Evolutionary conservation across 805 yeast species (phyloP), one percentile per base, ranked within the genome.

Genomic region (Candida khao-thaluensis): DNA sequence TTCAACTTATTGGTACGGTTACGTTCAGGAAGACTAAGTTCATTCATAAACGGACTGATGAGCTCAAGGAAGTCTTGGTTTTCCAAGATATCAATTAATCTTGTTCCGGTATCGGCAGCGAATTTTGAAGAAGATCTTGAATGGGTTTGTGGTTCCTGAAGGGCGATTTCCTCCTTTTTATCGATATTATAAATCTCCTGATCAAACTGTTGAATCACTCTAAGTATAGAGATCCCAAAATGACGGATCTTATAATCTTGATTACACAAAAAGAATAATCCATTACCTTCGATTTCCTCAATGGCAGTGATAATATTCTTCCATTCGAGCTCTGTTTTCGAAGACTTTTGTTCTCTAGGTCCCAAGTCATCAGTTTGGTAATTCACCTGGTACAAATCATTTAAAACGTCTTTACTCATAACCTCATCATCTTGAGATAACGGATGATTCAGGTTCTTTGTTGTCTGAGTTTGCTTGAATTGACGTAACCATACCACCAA

Each of bases 201-300:
- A 56, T 93, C 99, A 65, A 93, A 89, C 43, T 79, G 85, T n/a
- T 87, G 88, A 1, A 87, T 85, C 14, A 90, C 69, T 51, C 81
- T 74, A 42, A 93, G 61, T 7, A 95, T 81, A 5, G 82, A 73
- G 2, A 90, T 69, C 0, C 95, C 98, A 33, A 81, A 63, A 43
- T 79, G 80, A 38, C 99, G 70, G 9, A 87, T 75, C 17, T 76
- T 70, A 30, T 83, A 72, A 54, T 89, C 96, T 49, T 89, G 95
- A 1, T 96, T 86, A 52, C 96, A 86, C 16, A 93, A 66, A 54
- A 95, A 91, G 53, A 87, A 93, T 21, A 93, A 62, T 0, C 96
- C 99, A 54, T 90, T 87, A 0, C 99, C 97, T 60, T 93, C 99
- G 7, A 91, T 86, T 45, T 91, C 97, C 59, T 93, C 98, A 33